These are phyloP conservation scores for Cutaneotrichosporon cutaneum DNA, from an alignment of 1,284 basidiomycete genomes.

Conservation along the genomic window DNA sequence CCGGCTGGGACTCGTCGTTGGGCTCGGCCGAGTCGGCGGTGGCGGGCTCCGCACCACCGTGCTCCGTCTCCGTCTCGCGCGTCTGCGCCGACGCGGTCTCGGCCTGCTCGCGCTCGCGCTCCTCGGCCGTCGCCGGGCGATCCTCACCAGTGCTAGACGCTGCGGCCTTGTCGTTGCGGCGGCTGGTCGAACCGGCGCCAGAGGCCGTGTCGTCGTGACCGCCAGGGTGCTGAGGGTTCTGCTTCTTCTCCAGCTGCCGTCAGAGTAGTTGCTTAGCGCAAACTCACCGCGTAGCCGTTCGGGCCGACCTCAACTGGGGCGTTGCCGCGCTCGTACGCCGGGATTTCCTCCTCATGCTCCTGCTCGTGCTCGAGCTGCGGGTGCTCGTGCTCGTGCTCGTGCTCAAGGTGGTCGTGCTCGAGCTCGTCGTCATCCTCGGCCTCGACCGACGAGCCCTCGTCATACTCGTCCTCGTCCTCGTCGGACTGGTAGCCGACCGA, in stretches of 20 bases:
- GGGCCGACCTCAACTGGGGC: slow-evolving; percentile 58
- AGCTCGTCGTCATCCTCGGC: slow-evolving; percentile 58
- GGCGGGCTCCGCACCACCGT: slow-evolving; percentile 3
- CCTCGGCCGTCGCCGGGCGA: not conserved
- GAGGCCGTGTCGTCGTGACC: slow-evolving; percentile 23
- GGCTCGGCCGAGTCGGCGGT: not conserved
- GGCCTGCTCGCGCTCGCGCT: not conserved
- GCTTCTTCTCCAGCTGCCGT: slow-evolving; percentile 27
- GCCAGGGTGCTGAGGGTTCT: not conserved
- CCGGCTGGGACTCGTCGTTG: not conserved
- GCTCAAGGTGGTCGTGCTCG: slow-evolving; percentile 58
- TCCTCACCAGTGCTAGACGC: slow-evolving; percentile 51
- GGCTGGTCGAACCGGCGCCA: slow-evolving; percentile 11
- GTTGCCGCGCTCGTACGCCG: slow-evolving; percentile 54
- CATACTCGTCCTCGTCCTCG: slow-evolving; percentile 68
- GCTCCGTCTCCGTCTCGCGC: slow-evolving; percentile 7
- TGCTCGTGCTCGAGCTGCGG: too few species aligned
- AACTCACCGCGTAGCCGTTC: slow-evolving; percentile 71
- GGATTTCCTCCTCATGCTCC: slow-evolving; percentile 51
- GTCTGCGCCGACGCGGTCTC: not conserved
- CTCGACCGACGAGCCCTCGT: slow-evolving; percentile 71
- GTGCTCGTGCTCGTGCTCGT: slow-evolving; percentile 58
- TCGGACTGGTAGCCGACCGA: slow-evolving; percentile 66
- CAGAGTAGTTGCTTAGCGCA: not conserved
- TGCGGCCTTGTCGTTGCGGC: slow-evolving; percentile 50